phyloP scores from a whole-genome alignment of 192 early-diverging fungal genomes.

The Jimgerdemannia lactiflua region DNA sequence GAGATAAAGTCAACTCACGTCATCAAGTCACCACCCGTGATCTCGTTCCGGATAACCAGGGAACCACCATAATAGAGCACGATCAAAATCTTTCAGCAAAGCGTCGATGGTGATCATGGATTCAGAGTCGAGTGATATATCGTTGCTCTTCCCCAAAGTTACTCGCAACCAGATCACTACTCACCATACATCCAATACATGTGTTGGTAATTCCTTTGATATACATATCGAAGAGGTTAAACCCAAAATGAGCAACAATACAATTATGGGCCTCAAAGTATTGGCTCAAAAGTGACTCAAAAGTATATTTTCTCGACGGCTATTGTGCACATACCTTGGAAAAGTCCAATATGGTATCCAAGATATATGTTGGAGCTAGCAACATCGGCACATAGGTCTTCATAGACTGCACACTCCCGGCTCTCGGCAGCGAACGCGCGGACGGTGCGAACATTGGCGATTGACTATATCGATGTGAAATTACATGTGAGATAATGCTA shows the following conservation, averaged over 20 bases:
- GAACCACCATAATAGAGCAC: conserved; percentile 62
- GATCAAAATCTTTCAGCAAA: conserved; percentile 34
- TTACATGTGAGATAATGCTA: background rate
- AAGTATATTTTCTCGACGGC: too few relatives aligned
- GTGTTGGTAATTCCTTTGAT: conserved; percentile 44
- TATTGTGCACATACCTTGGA: conserved; percentile 59
- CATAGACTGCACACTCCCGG: conserved; percentile 47
- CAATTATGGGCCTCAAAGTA: background rate
- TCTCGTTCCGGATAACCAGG: conserved; percentile 45
- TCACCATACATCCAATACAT: conserved; percentile 52
- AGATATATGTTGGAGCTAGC: conserved; percentile 39
- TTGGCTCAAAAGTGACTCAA: background rate
- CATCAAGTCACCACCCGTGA: conserved; percentile 58
- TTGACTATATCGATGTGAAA: conserved; percentile 16
- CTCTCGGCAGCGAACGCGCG: conserved; percentile 57
- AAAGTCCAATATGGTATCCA: conserved; percentile 59
- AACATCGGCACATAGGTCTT: conserved; percentile 35
- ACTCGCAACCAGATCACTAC: too few relatives aligned
- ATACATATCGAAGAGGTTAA: too few relatives aligned
- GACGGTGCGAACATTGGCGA: conserved; percentile 58
- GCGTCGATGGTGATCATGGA: too few relatives aligned
- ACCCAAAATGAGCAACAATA: too few relatives aligned
- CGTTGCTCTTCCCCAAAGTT: too few relatives aligned
- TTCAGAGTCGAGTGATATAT: too few relatives aligned
- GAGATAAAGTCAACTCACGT: conserved; percentile 25